Percentiles rank a stretch among this genome's conserved stretches.
These are phyloP conservation scores for Tulasnella sp. DNA, from an alignment of 768 basidiomycete species.

Conservation along the genomic window DNA sequence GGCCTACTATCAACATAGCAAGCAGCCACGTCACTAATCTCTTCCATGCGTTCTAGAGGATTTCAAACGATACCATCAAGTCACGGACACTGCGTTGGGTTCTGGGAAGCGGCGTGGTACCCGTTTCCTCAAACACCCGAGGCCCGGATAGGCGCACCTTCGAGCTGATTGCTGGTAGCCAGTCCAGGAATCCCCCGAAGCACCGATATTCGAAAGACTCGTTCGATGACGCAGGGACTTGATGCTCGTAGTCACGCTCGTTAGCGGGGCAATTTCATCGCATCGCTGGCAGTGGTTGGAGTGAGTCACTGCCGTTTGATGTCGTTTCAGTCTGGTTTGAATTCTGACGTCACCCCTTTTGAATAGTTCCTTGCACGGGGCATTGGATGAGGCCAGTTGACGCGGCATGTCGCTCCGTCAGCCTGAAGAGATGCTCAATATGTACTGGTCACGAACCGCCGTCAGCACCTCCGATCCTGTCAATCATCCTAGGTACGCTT, in stretches of 20 bases:
- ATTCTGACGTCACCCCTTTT: too few relatives aligned
- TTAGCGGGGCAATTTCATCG: not conserved
- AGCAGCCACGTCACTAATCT: not conserved
- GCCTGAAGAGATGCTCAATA: too few relatives aligned
- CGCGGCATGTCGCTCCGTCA: too few relatives aligned
- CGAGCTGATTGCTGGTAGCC: not conserved
- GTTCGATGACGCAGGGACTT: not conserved
- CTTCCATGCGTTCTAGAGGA: not conserved
- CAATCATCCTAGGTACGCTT: too few relatives aligned
- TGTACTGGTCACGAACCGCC: too few relatives aligned
- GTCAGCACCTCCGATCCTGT: too few relatives aligned
- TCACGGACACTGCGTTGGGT: not conserved
- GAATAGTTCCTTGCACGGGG: too few relatives aligned
- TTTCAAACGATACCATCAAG: not conserved
- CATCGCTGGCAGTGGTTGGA: too few relatives aligned
- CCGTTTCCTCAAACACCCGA: not conserved
- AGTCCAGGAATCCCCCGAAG: not conserved
- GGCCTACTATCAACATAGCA: not conserved
- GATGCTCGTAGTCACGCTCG: not conserved
- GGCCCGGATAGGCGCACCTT: not conserved
- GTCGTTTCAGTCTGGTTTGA: too few relatives aligned
- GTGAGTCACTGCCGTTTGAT: too few relatives aligned
- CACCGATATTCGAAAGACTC: not conserved
- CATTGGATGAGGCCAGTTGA: too few relatives aligned
- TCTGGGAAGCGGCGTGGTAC: not conserved